Percentiles rank a stretch among this genome's conserved stretches.
Evolutionary conservation across 2,329 filamentous ascomycete species (phyloP).

Genomic region (Exophiala lecanii-corni): DNA sequence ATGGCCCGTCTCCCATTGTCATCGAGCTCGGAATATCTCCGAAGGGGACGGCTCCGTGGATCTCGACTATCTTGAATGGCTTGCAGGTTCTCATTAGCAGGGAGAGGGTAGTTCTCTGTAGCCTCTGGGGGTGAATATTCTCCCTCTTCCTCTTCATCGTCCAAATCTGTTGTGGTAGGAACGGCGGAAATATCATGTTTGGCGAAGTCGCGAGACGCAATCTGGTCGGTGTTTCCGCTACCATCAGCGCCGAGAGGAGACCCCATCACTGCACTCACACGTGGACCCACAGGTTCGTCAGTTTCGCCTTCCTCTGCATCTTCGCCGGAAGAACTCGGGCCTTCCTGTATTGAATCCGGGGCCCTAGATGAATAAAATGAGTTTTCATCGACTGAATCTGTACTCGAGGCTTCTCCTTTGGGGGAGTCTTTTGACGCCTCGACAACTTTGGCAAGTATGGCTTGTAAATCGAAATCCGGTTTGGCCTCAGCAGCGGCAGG

Average conservation of each 20-base stretch:
- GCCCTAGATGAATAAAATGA: slow-evolving; percentile 92
- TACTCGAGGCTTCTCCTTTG: slow-evolving; percentile 43
- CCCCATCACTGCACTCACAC: slow-evolving; percentile 25
- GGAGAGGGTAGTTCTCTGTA: slow-evolving; percentile 32
- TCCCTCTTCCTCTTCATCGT: slow-evolving; percentile 40
- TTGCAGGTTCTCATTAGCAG: slow-evolving; percentile 9
- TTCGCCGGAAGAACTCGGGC: slow-evolving; percentile 23
- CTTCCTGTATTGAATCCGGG: slow-evolving; percentile 66
- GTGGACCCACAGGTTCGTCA: slow-evolving; percentile 26
- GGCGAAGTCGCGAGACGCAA: slow-evolving; percentile 6
- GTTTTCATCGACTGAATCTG: slow-evolving; percentile 77
- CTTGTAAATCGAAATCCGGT: slow-evolving; percentile 64
- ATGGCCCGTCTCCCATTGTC: slow-evolving; percentile 20
- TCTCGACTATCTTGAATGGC: slow-evolving; percentile 23
- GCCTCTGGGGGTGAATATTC: slow-evolving; percentile 47
- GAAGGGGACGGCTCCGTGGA: slow-evolving; percentile 24
- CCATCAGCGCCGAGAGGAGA: slow-evolving; percentile 14
- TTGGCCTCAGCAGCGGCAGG: slow-evolving; percentile 49
- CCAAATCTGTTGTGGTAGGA: slow-evolving; percentile 20
- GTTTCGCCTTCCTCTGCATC: slow-evolving; percentile 32
- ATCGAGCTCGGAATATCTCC: slow-evolving; percentile 26
- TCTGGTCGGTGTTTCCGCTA: slow-evolving; percentile 2
- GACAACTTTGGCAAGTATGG: slow-evolving; percentile 67
- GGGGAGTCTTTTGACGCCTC: slow-evolving; percentile 65
- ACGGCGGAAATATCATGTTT: slow-evolving; percentile 4